Evolutionary conservation across 176 grass and related monocot species (phyloP).

Genomic region (Pontederia crassipes): DNA sequence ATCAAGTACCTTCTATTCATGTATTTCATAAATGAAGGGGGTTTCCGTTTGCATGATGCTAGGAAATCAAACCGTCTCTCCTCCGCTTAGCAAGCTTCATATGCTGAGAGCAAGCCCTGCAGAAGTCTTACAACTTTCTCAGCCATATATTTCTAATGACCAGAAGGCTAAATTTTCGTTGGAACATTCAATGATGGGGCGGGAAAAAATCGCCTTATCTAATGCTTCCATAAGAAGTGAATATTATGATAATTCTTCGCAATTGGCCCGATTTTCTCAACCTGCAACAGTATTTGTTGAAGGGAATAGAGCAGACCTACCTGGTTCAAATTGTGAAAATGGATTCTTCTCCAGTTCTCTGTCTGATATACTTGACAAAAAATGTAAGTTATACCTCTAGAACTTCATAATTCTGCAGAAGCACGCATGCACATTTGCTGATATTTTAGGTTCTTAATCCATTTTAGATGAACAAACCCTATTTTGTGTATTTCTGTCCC

Average conservation of each 20-base stretch:
- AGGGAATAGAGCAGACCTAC: constrained; percentile 15
- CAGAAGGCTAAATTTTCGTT: constrained; percentile 20
- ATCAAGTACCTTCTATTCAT: constrained; percentile 17
- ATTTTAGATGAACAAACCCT: no score
- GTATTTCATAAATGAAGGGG: constrained; percentile 11
- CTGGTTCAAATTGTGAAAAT: constrained; percentile 12
- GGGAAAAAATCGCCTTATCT: constrained; percentile 15
- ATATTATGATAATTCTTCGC: constrained; percentile 24
- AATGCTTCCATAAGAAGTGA: constrained; percentile 26
- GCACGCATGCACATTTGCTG: not conserved
- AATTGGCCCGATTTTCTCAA: constrained; percentile 21
- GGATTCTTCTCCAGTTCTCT: constrained; percentile 30
- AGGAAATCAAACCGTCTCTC: constrained; percentile 31
- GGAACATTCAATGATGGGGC: constrained; percentile 25
- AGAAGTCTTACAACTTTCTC: constrained; percentile 18
- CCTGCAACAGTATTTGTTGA: constrained; percentile 17
- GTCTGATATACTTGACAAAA: constrained; percentile 28
- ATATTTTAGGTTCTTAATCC: not conserved
- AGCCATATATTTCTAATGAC: constrained; percentile 24
- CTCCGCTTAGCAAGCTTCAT: constrained; percentile 43
- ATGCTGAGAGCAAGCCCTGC: constrained; percentile 21
- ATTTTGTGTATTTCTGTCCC: no score
- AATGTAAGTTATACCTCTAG: constrained; percentile 31
- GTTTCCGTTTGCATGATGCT: constrained; percentile 25
- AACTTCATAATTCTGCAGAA: not conserved